A percentile compares a stretch with the other conserved stretches of the same genome.
Evolutionary conservation across 805 yeast species (phyloP).

Genomic region (Metschnikowia lochheadii): DNA sequence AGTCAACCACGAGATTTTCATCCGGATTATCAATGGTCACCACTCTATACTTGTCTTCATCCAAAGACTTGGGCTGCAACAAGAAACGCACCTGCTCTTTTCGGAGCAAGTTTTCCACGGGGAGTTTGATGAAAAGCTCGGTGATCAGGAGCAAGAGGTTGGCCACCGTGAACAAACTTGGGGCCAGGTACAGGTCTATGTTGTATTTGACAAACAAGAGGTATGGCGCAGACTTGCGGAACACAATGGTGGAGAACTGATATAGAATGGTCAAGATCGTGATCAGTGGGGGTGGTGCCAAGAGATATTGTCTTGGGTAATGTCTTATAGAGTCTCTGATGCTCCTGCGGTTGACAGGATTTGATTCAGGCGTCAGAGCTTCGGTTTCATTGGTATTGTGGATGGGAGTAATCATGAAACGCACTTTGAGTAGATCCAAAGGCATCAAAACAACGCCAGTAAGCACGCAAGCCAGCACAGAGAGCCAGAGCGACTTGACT

Average conservation of each 20-base stretch:
- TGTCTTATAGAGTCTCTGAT: slow-evolving; percentile 61
- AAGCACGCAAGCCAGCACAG: slow-evolving; percentile 65
- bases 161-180: slow-evolving; percentile 53
- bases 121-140: slow-evolving; percentile 74
- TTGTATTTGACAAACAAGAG: slow-evolving; percentile 56
- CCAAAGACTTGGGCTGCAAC: slow-evolving; percentile 33
- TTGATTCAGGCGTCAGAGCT: not conserved
- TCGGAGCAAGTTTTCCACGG: slow-evolving; percentile 80
- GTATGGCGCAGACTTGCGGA: slow-evolving; percentile 65
- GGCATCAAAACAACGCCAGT: slow-evolving; percentile 77
- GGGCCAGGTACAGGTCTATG: slow-evolving; percentile 62
- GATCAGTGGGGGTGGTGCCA: slow-evolving; percentile 50
- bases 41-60: slow-evolving; percentile 34
- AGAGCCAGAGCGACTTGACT: slow-evolving; percentile 57
- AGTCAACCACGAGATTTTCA: slow-evolving; percentile 52
- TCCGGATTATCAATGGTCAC: slow-evolving; percentile 42
- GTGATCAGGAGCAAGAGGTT: slow-evolving; percentile 57
- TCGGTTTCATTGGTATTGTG: slow-evolving; percentile 21
- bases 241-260: slow-evolving; percentile 54
- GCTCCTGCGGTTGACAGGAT: slow-evolving; percentile 47
- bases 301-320: slow-evolving; percentile 52
- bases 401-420: slow-evolving; percentile 68
- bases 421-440: slow-evolving; percentile 73
- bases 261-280: slow-evolving; percentile 52
- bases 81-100: slow-evolving; percentile 77